A percentile compares a stretch with the other conserved stretches of the same genome.
These are phyloP conservation scores for Akanthomyces dipterigenus DNA, from an alignment of 2,329 filamentous ascomycete species.

Conservation along the genomic window DNA sequence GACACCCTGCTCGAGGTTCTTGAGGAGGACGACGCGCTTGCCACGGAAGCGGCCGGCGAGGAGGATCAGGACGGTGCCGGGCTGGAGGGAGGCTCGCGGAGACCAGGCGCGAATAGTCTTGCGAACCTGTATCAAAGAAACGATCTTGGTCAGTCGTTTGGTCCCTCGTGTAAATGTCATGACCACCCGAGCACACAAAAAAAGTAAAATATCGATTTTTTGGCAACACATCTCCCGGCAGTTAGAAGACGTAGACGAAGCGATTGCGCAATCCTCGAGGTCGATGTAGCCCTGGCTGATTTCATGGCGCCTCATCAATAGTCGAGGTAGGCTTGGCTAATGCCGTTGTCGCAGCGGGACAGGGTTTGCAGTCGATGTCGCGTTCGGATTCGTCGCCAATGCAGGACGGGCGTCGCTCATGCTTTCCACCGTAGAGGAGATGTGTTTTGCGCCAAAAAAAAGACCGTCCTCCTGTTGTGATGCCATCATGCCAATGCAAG, in stretches of 20 bases:
- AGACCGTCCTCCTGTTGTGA: neutral
- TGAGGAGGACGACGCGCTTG: slow-evolving; percentile 99
- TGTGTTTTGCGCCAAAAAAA: neutral
- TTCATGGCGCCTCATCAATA: neutral
- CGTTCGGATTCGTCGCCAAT: slow-evolving; percentile 9
- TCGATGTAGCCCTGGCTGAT: neutral
- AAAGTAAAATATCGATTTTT: slow-evolving; percentile 8
- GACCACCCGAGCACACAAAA: slow-evolving; percentile 7
- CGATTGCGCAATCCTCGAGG: neutral
- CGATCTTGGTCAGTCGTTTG: slow-evolving; percentile 6
- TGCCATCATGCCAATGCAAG: slow-evolving; percentile 14
- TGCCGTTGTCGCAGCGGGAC: neutral
- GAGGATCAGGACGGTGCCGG: slow-evolving; percentile 95
- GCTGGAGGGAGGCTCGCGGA: slow-evolving; percentile 82
- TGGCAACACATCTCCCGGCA: slow-evolving; percentile 2
- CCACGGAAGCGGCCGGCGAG: slow-evolving; percentile 99
- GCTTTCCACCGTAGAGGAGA: neutral
- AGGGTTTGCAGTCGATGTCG: neutral
- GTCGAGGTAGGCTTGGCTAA: neutral
- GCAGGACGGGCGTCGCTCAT: neutral
- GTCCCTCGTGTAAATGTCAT: neutral
- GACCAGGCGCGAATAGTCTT: slow-evolving; percentile 86
- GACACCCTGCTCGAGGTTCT: slow-evolving; percentile 93
- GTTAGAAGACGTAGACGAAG: neutral
- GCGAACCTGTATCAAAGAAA: slow-evolving; percentile 60